phyloP scores from a whole-genome alignment of 257 asterid species.

The Solanum lycopersicoides region DNA sequence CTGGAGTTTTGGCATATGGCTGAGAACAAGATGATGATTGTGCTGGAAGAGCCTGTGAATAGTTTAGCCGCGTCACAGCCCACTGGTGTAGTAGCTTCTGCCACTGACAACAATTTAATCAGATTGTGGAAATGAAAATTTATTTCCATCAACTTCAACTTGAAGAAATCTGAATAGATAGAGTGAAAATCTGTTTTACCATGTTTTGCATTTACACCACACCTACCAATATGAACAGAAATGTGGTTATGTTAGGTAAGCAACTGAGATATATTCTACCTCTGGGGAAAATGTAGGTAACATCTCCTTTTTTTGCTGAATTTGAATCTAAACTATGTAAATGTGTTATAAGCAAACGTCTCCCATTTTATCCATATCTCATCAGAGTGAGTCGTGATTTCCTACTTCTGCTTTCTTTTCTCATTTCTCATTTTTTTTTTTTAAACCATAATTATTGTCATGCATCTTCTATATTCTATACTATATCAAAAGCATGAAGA shows the following conservation, averaged over 20 bases:
- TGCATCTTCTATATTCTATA: background rate
- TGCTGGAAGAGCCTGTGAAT: constrained; percentile 3
- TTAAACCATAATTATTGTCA: background rate
- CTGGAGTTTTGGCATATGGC: constrained; percentile 35
- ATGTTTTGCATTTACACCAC: background rate
- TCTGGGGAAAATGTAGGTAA: background rate
- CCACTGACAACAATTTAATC: constrained; percentile 4
- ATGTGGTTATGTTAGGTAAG: background rate
- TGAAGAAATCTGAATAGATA: background rate
- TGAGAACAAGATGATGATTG: constrained; percentile 17
- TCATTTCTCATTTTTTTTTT: too few species aligned
- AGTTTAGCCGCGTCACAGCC: constrained; percentile 9
- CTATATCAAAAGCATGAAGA: background rate
- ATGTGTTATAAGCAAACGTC: background rate
- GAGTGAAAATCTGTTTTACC: background rate
- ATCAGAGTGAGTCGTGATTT: background rate
- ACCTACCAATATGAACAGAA: background rate
- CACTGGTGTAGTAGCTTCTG: constrained; percentile 25
- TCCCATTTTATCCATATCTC: background rate
- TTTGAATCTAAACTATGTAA: background rate
- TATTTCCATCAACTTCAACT: background rate
- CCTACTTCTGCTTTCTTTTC: background rate
- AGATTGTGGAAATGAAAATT: constrained; percentile 24
- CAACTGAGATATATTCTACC: background rate
- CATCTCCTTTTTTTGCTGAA: background rate